Conservation (phyloP, 352 stramenopile species). For the Globisporangium megalacanthum region DNA sequence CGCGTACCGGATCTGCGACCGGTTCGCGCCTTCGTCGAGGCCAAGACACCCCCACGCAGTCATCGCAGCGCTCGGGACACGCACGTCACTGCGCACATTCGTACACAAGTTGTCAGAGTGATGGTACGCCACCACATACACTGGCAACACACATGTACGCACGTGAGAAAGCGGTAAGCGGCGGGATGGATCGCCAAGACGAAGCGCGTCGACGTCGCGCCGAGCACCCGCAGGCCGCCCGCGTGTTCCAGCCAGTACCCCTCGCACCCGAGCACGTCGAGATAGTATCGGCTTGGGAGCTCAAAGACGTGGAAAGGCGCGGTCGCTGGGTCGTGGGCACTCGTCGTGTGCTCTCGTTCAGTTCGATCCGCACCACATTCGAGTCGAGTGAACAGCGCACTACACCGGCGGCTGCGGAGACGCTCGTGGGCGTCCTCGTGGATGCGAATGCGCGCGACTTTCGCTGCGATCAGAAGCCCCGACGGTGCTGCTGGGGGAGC, state of each 20-base stretch:
- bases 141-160: constrained; percentile 16
- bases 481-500: constrained; percentile 10
- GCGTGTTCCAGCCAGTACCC: constrained; percentile 30
- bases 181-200: constrained; percentile 36
- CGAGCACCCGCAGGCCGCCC: constrained; percentile 23
- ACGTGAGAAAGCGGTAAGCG: constrained; percentile 56
- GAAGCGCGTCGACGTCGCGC: constrained; percentile 10
- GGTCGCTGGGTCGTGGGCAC: background rate
- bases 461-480: constrained; percentile 12
- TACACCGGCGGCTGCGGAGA: constrained; percentile 17
- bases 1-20: constrained; percentile 37
- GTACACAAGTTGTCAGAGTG: no score
- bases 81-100: constrained; percentile 22
- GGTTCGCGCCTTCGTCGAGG: constrained; percentile 34
- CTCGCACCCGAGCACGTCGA: constrained; percentile 28
- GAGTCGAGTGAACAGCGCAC: constrained; percentile 19
- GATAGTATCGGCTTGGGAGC: constrained; percentile 13
- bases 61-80: constrained; percentile 38
- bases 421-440: constrained; percentile 23
- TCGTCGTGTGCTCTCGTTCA: background rate
- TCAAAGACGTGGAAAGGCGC: constrained; percentile 16
- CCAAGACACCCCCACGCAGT: constrained; percentile 40
- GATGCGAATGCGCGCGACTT: constrained; percentile 38
- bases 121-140: no score
- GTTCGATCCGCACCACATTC: background rate